These are phyloP conservation scores for Lipomyces orientalis DNA, from an alignment of 805 yeast genomes.

Conservation along the genomic window DNA sequence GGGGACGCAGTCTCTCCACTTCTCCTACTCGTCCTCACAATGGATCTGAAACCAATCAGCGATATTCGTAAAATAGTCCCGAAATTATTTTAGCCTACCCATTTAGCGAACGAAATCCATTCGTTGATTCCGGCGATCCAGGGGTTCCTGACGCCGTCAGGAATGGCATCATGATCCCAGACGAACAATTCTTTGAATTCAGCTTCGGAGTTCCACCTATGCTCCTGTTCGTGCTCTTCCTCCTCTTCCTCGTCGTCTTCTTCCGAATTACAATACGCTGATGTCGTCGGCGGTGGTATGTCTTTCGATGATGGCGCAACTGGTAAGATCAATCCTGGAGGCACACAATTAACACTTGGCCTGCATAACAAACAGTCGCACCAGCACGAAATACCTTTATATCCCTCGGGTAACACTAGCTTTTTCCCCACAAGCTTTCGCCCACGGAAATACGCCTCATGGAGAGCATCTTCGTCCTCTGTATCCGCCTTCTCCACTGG, in stretches of 20 bases:
- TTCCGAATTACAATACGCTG: background rate
- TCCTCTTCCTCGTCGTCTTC: conserved; percentile 14
- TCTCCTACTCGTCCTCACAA: background rate
- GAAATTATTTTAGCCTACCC: background rate
- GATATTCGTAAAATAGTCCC: background rate
- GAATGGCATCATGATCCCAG: conserved; percentile 33
- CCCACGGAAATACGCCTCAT: conserved; percentile 34
- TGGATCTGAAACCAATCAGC: background rate
- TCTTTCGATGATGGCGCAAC: background rate
- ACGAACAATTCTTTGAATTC: conserved; percentile 20
- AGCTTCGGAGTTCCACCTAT: conserved; percentile 15
- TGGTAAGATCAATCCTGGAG: conserved; percentile 2
- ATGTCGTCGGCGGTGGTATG: background rate
- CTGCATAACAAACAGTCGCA: background rate
- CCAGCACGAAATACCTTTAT: conserved; percentile 10
- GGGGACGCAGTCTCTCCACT: too few relatives aligned
- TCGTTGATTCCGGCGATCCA: conserved; percentile 25
- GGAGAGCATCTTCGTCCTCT: conserved; percentile 3
- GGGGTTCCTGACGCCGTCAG: conserved; percentile 18
- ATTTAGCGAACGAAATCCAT: conserved; percentile 30
- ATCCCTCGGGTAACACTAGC: conserved; percentile 19
- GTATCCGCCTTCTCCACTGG: background rate
- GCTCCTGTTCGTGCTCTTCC: conserved; percentile 6
- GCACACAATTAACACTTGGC: background rate
- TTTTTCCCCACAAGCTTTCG: conserved; percentile 23